These are phyloP conservation scores for Colletotrichum theobromicola DNA, from an alignment of 2,329 filamentous ascomycete genomes.

Conservation along the genomic window DNA sequence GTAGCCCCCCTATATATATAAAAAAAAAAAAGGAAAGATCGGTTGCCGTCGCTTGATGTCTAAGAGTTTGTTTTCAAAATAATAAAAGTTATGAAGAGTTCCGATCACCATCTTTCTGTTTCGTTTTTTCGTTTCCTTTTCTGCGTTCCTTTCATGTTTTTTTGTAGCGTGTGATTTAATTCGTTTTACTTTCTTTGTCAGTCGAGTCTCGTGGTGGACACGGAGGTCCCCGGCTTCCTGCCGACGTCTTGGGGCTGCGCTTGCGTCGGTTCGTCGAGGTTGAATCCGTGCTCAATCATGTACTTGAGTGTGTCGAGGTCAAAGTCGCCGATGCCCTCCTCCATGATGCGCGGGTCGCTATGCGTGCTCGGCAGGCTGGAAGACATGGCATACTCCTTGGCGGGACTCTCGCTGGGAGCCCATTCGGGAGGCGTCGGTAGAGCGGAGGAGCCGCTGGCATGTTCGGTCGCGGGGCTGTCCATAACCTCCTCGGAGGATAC, in stretches of 20 bases:
- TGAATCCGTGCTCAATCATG: slow-evolving; percentile 15
- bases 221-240: slow-evolving; percentile 1
- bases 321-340: not conserved
- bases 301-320: slow-evolving; percentile 9
- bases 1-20: not conserved
- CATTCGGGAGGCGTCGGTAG: slow-evolving; percentile 42
- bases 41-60: slow-evolving; percentile 13
- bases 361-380: not conserved
- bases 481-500: slow-evolving; percentile 40
- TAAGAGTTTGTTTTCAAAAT: not conserved
- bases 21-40: not conserved
- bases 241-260: not conserved
- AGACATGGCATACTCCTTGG: slow-evolving; percentile 10
- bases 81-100: not conserved
- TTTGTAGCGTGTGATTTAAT: not conserved
- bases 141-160: slow-evolving; percentile 1
- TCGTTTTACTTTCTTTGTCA: not conserved
- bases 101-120: not conserved
- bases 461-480: slow-evolving; percentile 39
- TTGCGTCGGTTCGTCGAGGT: slow-evolving; percentile 11
- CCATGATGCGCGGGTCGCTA: slow-evolving; percentile 6
- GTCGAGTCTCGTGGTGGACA: slow-evolving; percentile 9
- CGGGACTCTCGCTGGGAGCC: not conserved
- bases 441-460: slow-evolving; percentile 38
- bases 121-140: slow-evolving; percentile 7